phyloP scores from a whole-genome alignment of 2,329 filamentous ascomycete genomes.

The Penicillium italicum region DNA sequence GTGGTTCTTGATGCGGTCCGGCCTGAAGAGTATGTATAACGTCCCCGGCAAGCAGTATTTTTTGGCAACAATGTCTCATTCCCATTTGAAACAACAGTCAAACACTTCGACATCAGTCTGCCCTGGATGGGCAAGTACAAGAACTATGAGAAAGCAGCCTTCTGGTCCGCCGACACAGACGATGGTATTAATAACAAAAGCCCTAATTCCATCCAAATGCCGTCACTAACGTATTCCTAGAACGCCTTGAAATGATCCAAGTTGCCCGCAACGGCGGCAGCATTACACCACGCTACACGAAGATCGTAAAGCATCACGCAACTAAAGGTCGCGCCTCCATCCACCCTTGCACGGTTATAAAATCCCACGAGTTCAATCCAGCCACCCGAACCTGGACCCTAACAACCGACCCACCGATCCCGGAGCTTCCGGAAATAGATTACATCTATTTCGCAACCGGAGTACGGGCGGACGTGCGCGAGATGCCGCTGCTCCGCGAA shows the following conservation, averaged over 20 bases:
- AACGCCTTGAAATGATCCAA: constrained; percentile 64
- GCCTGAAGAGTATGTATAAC: constrained; percentile 40
- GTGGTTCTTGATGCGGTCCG: constrained; percentile 64
- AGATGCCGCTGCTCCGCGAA: constrained; percentile 58
- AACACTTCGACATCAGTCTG: constrained; percentile 73
- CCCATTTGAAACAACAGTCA: constrained; percentile 44
- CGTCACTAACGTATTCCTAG: constrained; percentile 26
- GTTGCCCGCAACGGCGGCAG: constrained; percentile 71
- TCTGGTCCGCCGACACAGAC: constrained; percentile 72
- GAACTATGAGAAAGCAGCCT: constrained; percentile 70
- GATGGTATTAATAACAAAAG: constrained; percentile 40
- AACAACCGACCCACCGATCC: constrained; percentile 52
- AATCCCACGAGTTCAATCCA: constrained; percentile 50
- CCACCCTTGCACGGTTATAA: constrained; percentile 56
- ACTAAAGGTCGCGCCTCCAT: constrained; percentile 52
- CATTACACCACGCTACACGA: constrained; percentile 65
- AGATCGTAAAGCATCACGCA: constrained; percentile 61
- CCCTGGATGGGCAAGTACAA: constrained; percentile 80
- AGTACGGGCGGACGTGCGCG: constrained; percentile 59
- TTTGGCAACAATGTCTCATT: constrained; percentile 6
- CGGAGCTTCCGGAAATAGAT: constrained; percentile 52
- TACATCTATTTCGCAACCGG: constrained; percentile 77
- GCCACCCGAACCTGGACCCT: constrained; percentile 50
- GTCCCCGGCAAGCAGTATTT: neutral
- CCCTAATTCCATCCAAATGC: neutral